Percentiles rank a stretch among this genome's conserved stretches.
phyloP scores from a whole-genome alignment of 2,329 filamentous ascomycete species.

The Graphilbum fragrans region DNA sequence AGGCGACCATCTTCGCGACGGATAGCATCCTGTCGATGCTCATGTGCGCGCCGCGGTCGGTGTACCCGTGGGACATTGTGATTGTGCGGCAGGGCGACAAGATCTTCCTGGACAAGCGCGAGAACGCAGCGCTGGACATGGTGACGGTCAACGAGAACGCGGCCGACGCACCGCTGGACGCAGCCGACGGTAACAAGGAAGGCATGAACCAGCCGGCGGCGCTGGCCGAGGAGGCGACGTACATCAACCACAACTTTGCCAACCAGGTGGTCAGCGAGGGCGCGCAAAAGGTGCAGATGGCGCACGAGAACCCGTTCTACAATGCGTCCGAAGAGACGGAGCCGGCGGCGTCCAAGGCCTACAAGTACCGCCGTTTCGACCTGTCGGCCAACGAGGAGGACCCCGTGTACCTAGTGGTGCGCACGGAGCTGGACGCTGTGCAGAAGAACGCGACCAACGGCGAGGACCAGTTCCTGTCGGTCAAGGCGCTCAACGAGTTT shows the following conservation, averaged over 20 bases:
- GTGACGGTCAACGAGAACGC: slow-evolving; percentile 99
- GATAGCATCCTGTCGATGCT: slow-evolving; percentile 98
- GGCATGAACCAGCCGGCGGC: slow-evolving; percentile 86
- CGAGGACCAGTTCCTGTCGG: slow-evolving; percentile 80
- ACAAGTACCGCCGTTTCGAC: slow-evolving; percentile 97
- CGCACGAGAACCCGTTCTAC: slow-evolving; percentile 93
- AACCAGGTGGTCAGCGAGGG: slow-evolving; percentile 89
- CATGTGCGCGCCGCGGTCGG: slow-evolving; percentile 93
- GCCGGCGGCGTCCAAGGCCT: slow-evolving; percentile 87
- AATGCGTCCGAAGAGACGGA: slow-evolving; percentile 86
- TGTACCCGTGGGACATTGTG: slow-evolving; percentile 97
- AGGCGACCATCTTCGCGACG: slow-evolving; percentile 93
- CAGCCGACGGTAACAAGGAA: slow-evolving; percentile 86
- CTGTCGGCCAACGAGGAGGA: slow-evolving; percentile 91
- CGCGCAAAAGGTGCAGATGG: slow-evolving; percentile 67
- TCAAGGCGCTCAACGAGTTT: slow-evolving; percentile 98
- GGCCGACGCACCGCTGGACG: slow-evolving; percentile 83
- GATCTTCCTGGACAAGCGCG: slow-evolving; percentile 97
- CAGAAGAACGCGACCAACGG: slow-evolving; percentile 89
- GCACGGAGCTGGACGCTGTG: slow-evolving; percentile 82
- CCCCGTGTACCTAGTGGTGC: slow-evolving; percentile 82
- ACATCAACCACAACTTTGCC: slow-evolving; percentile 99
- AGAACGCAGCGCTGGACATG: slow-evolving; percentile 88
- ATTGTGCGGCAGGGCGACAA: slow-evolving; percentile 89
- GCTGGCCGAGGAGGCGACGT: slow-evolving; percentile 91